phyloP scores from a whole-genome alignment of 1,139 yeast species.

The Saccharomyces hybrid region DNA sequence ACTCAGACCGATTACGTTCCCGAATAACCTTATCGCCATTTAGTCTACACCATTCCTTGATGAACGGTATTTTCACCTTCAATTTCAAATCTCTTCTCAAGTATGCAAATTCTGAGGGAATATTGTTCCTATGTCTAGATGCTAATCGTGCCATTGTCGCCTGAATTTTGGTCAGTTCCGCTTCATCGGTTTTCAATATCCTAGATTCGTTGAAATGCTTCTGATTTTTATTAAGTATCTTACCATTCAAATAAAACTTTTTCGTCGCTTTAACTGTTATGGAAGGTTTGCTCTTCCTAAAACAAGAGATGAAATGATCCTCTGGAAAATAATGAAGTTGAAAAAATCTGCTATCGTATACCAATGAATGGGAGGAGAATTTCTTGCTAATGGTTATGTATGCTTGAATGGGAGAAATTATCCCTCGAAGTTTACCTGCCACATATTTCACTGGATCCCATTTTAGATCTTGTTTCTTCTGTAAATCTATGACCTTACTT shows the following conservation, averaged over 20 bases:
- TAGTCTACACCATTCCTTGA: conserved; percentile 24
- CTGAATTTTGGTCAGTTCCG: conserved; percentile 5
- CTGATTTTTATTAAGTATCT: conserved; percentile 7
- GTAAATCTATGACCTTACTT: background rate
- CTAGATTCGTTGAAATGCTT: conserved; percentile 3
- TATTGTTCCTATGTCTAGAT: conserved; percentile 10
- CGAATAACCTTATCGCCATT: conserved; percentile 19
- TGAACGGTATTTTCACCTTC: conserved; percentile 34
- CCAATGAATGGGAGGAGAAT: conserved; percentile 15
- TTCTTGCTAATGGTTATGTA: conserved; percentile 1
- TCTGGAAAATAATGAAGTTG: conserved; percentile 38
- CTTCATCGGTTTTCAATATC: conserved; percentile 6
- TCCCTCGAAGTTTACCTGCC: too few relatives aligned
- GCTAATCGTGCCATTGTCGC: background rate
- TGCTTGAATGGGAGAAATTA: conserved; percentile 5
- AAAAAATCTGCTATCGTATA: conserved; percentile 31
- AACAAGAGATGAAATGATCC: conserved; percentile 37
- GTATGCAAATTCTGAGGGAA: conserved; percentile 37
- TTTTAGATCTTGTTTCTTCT: background rate
- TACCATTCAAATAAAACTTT: conserved; percentile 25
- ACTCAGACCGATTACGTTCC: conserved; percentile 5
- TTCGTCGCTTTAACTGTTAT: conserved; percentile 28
- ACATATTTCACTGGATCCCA: background rate
- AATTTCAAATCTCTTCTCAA: conserved; percentile 36
- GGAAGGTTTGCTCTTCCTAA: conserved; percentile 47